A percentile compares a stretch with the other conserved stretches of the same genome.
These are phyloP conservation scores for Sanghuangporus sanghuang DNA, from an alignment of 1,284 basidiomycete genomes.

Conservation along the genomic window DNA sequence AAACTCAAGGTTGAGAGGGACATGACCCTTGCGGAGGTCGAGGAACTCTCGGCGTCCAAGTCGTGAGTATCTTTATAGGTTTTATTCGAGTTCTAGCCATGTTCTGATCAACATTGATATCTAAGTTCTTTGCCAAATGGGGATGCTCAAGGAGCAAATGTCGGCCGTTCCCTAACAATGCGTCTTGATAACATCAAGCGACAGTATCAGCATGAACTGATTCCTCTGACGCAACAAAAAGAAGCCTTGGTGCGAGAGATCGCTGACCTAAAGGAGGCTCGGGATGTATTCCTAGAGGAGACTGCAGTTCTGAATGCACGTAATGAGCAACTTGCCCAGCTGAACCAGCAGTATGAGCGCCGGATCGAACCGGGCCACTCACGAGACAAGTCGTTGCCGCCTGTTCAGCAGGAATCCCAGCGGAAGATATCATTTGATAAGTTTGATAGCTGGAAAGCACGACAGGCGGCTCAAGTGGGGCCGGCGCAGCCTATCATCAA, in stretches of 20 bases:
- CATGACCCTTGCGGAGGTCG: slow-evolving; percentile 87
- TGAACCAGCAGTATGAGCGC: slow-evolving; percentile 75
- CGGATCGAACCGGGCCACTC: slow-evolving; percentile 50
- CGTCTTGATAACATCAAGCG: slow-evolving; percentile 88
- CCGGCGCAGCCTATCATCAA: slow-evolving; percentile 16
- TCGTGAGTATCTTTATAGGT: slow-evolving; percentile 39
- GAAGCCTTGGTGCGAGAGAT: slow-evolving; percentile 82
- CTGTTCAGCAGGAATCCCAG: slow-evolving; percentile 2
- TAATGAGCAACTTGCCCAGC: slow-evolving; percentile 88
- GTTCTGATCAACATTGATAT: slow-evolving; percentile 22
- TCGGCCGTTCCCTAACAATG: slow-evolving; percentile 74
- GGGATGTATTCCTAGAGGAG: slow-evolving; percentile 88
- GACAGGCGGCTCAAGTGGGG: slow-evolving; percentile 1
- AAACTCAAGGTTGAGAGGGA: slow-evolving; percentile 88
- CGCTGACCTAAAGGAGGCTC: slow-evolving; percentile 78
- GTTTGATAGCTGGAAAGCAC: slow-evolving; percentile 13
- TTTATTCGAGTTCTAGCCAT: slow-evolving; percentile 6
- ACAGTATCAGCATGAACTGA: slow-evolving; percentile 84
- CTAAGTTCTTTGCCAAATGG: slow-evolving; percentile 22
- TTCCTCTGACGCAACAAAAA: slow-evolving; percentile 78
- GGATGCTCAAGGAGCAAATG: slow-evolving; percentile 36
- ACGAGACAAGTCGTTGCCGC: slow-evolving; percentile 12
- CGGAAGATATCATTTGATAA: slow-evolving; percentile 10
- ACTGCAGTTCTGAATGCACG: slow-evolving; percentile 85
- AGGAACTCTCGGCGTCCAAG: slow-evolving; percentile 76